Evolutionary conservation across 257 asterid species (phyloP), one percentile per base, ranked within the genome.

Genomic region (Linaria vulgaris): DNA sequence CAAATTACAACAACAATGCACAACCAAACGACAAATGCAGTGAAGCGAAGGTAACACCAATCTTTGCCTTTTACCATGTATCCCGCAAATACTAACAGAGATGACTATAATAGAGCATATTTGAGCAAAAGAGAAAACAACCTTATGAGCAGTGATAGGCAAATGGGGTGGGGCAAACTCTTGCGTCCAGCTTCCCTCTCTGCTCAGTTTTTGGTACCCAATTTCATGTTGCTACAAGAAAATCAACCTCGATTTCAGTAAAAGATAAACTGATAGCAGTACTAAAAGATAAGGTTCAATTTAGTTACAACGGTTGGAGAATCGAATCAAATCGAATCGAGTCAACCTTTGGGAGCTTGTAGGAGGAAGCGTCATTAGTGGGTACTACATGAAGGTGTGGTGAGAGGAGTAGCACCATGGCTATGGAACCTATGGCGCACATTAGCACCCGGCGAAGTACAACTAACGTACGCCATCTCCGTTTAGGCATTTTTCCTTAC

Each of bases 141-240:
- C 98, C 98, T 85, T 80, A 69, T 63, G 77, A 72, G 76, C 70
- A 64, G 74, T 50, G 70, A 59, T 64, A 48, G 83, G 70, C 46
- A 76, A 38, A 68, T 73, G 80, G 9, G 89, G 86, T 3, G 76
- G 73, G 60, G 82, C 74, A 73, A 71, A 58, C 74, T 88, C 91
- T 61, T 78, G 78, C 46, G 55, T 74, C 86, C 80, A 80, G 78
- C 75, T 76, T 72, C 74, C 60, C 76, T 81, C 96, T 31, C 75
- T 69, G 72, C 76, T 81, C 79, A 81, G 61, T 51, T 81, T 80
- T 79, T 84, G 94, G 72, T 69, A 75, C 67, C 80, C 85, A 65
- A 60, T 59, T 53, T 86, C 96, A 66, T 79, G 84, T 63, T 86
- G 94, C 97, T 85, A 67, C 75, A 82, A 81, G 44, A 81, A n/a